phyloP scores from a whole-genome alignment of 1,284 basidiomycete genomes.

The Cutaneotrichosporon cutaneum region DNA sequence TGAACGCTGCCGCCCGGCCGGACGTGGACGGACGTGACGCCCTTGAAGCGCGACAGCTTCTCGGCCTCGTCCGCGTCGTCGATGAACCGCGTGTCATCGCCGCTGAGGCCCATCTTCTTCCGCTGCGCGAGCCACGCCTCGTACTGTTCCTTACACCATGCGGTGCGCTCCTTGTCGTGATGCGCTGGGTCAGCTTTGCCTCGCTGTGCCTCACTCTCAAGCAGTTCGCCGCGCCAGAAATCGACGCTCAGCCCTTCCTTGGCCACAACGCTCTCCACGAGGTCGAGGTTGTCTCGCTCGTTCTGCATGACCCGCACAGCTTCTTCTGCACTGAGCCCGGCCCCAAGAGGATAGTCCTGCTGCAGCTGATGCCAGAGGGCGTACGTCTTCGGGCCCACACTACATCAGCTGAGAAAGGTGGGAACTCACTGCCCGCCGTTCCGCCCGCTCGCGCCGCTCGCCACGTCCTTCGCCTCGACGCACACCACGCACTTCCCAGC shows the following conservation, averaged over 20 bases:
- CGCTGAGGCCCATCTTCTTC: conserved; percentile 19
- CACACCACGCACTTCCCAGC: conserved; percentile 33
- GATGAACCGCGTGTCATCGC: conserved; percentile 28
- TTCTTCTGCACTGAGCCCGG: conserved; percentile 20
- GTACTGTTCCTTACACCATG: conserved; percentile 17
- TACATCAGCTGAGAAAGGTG: neutral
- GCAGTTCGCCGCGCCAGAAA: conserved; percentile 34
- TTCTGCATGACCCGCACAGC: conserved; percentile 25
- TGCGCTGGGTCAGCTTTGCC: conserved; percentile 19
- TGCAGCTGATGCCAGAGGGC: conserved; percentile 20
- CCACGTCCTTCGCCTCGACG: conserved; percentile 45
- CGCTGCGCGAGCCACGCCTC: conserved; percentile 27
- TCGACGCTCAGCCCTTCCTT: conserved; percentile 31
- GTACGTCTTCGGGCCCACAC: conserved; percentile 30
- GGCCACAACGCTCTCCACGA: conserved; percentile 24
- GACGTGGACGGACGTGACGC: conserved; percentile 26
- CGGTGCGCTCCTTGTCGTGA: conserved; percentile 22
- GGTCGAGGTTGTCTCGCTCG: conserved; percentile 37
- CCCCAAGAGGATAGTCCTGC: conserved; percentile 22
- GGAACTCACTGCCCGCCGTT: conserved; percentile 40
- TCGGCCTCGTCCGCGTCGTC: conserved; percentile 36
- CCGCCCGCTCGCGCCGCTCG: conserved; percentile 42
- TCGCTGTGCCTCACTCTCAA: conserved; percentile 25
- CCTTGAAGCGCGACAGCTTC: conserved; percentile 26
- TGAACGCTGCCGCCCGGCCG: conserved; percentile 30